Evolutionary conservation across 1,284 basidiomycete species (phyloP), one percentile per base, ranked within the genome.

Genomic region (Trichosporon asahii): DNA sequence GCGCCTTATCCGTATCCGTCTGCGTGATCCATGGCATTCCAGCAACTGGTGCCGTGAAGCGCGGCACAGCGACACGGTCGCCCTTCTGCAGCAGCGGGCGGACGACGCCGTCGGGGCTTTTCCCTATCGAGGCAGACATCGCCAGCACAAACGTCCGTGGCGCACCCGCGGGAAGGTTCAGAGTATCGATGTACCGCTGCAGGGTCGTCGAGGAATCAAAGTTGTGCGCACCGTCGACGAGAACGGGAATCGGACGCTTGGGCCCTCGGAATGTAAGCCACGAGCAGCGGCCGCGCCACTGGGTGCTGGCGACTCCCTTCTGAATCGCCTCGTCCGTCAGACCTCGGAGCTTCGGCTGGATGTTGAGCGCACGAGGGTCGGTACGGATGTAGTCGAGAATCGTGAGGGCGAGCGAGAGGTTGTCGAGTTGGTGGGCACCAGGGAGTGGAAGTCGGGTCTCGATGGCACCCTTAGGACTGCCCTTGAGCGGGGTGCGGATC

Each of bases 151-250:
- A 93, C 0, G 89, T 89, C 64, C 78, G 33, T 78, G 85, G 72
- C 82, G 73, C 21, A 66, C 74, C 18, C 23, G 74, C 18, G 35
- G 76, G 70, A 21, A 80, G 69, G 29, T 80, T 72, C 6, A 90
- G 81, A 1, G 85, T 79, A 40, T 88, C 85, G 69, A 98, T 84
- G 80, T 95, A 98, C 5, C 85, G 79, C 0, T 89, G 86, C 8
- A 99, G 87, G 0, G 89, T 89, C 21, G 80, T 74, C 0, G 94
- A 88, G 0, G 94, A 95, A 5, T 92, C 90, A n/a, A 89, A 85
- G 78, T 99, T 99, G 81, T 99, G 97, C 0, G 97, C 96, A 3
- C 97, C 97, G 78, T 99, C 97, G 1, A 91, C 90, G 7, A 99
- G 86, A 5, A 95, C 83, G 5, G 76, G 76, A 14, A 69, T 60